phyloP scores from a whole-genome alignment of 139 green algal species.

The Diplosphaera chodatii region DNA sequence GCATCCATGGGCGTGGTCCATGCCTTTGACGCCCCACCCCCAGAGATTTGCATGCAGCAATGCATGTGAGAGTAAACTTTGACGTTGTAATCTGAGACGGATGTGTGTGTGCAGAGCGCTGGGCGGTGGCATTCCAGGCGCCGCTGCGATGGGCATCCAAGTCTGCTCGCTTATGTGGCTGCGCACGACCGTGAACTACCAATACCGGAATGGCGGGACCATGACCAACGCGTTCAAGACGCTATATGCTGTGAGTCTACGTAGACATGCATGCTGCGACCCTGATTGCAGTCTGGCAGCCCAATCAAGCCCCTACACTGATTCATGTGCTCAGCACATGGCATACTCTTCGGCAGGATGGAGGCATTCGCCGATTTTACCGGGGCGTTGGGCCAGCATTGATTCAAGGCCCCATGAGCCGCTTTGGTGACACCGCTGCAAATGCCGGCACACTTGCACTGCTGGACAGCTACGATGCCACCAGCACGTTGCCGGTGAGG shows the following conservation, averaged over 20 bases:
- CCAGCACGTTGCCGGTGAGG: constrained; percentile 1
- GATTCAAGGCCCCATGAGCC: constrained; percentile 76
- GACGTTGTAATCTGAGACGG: no score
- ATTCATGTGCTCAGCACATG: no score
- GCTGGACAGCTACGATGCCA: constrained; percentile 61
- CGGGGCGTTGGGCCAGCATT: constrained; percentile 74
- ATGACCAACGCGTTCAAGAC: constrained; percentile 55
- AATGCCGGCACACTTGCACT: constrained; percentile 82
- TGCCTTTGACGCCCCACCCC: no score
- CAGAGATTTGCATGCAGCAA: no score
- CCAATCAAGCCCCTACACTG: no score
- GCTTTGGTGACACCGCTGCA: constrained; percentile 92
- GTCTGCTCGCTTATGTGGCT: constrained; percentile 84
- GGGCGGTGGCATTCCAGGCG: constrained; percentile 75
- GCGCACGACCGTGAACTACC: constrained; percentile 84
- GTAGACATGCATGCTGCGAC: no score
- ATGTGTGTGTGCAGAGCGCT: constrained; percentile 37
- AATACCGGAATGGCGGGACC: constrained; percentile 67
- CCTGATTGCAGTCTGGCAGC: no score
- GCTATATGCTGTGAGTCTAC: constrained; percentile 50
- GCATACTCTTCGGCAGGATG: constrained; percentile 46
- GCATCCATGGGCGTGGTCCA: no score
- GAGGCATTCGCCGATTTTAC: constrained; percentile 89
- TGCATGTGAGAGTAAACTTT: background rate
- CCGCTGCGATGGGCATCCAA: constrained; percentile 72